phyloP scores from a whole-genome alignment of 139 green algal genomes.

The Chlorella sorokiniana region DNA sequence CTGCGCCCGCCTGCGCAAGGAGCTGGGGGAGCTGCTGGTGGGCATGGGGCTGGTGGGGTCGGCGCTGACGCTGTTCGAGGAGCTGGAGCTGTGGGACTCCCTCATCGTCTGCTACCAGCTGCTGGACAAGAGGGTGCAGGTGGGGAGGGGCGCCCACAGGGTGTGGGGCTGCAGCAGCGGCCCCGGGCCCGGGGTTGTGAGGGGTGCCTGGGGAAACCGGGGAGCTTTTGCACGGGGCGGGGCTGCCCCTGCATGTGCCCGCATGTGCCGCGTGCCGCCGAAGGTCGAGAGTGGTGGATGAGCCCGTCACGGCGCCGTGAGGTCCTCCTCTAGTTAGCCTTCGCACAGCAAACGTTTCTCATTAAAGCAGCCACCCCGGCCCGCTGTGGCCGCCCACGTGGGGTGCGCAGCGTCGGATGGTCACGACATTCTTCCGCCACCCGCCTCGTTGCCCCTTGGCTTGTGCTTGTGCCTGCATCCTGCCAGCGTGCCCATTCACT shows the following conservation, averaged over 20 bases:
- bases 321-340: constrained; percentile 44
- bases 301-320: constrained; percentile 24
- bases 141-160: not conserved
- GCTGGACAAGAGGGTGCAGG: constrained; percentile 77
- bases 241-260: not conserved
- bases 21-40: constrained; percentile 85
- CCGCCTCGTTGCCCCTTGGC: not conserved
- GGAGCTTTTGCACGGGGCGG: not conserved
- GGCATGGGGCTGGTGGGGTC: constrained; percentile 76
- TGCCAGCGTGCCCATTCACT: not conserved
- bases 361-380: constrained; percentile 33
- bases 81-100: constrained; percentile 88
- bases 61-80: constrained; percentile 83
- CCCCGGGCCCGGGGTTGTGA: not conserved
- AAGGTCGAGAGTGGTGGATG: constrained; percentile 43
- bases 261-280: not conserved
- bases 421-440: constrained; percentile 12
- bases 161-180: not conserved
- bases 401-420: constrained; percentile 37
- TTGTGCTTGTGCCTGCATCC: not conserved
- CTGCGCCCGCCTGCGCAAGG: constrained; percentile 66
- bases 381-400: not conserved
- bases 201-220: not conserved
- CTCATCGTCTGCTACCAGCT: constrained; percentile 90
- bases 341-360: constrained; percentile 36